A percentile compares a stretch with the other conserved stretches of the same genome.
phyloP scores from a whole-genome alignment of 257 asterid species.

The Perilla frutescens region DNA sequence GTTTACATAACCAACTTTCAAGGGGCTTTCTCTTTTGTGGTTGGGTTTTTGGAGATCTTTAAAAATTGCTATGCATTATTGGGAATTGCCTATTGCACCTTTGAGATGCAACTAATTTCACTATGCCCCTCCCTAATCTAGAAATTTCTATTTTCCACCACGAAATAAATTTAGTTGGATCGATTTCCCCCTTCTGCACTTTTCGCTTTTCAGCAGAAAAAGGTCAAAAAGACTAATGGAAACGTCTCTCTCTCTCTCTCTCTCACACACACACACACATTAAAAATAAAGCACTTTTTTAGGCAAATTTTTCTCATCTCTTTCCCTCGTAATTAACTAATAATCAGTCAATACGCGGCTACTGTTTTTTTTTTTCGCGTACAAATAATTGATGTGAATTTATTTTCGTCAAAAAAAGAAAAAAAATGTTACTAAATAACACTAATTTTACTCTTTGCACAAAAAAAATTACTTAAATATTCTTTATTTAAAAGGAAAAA shows the following conservation, averaged over 20 bases:
- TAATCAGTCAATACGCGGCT: background rate
- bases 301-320: constrained; percentile 38
- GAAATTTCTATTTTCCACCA: constrained; percentile 6
- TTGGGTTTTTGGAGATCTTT: constrained; percentile 36
- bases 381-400: too few relatives aligned
- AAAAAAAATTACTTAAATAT: too few relatives aligned
- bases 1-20: constrained; percentile 39
- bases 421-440: too few relatives aligned
- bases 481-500: too few relatives aligned
- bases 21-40: constrained; percentile 32
- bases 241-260: background rate
- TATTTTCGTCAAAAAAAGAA: too few relatives aligned
- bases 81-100: constrained; percentile 23
- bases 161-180: background rate
- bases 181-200: background rate
- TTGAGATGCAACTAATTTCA: background rate
- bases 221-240: background rate
- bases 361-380: too few relatives aligned
- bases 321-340: constrained; percentile 1
- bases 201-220: constrained; percentile 15
- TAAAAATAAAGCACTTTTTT: constrained; percentile 48
- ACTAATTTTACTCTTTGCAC: too few relatives aligned
- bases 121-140: background rate
- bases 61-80: constrained; percentile 2
- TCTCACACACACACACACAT: background rate